Evolutionary conservation across 1,139 yeast species (phyloP), one percentile per base, ranked within the genome.

Genomic region (Saccharomycopsis hybrid): DNA sequence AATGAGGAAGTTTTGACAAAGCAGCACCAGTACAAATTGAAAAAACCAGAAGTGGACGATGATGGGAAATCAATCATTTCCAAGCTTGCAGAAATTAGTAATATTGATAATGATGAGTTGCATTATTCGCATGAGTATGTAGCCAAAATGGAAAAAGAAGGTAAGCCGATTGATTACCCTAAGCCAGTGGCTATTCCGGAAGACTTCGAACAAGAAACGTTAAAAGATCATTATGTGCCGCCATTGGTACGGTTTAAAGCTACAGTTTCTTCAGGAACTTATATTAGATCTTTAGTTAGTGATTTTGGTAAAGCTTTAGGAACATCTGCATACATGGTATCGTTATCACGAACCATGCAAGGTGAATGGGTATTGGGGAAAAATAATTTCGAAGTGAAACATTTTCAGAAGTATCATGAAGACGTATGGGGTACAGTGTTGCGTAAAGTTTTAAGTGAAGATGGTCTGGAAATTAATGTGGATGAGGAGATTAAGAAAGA

Each of bases 251-350:
- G 85, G 59, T 77, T 92, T 57, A 75, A 76, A 9, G 78, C 95
- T 9, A 77, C 79, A 44, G 98, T 92, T 0, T 85, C 96, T 1
- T 89, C 97, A 0, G 99, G 99, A 1, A 92, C 98, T 0, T 94
- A 94, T 60, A 90, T 94, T 47, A 76, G 99, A 57, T 85, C 97
- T 13, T 70, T 94, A 52, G 74, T 92, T 45, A 88, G 95, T 65
- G 98, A 94, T 61, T 73, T 87, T 46, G 97, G 96, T 1, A 76
- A 86, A 55, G 84, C 92, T 0, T 68, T 90, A 62, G 83, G 83
- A 18, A 79, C 90, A 0, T 80, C 89, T 24, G 89, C 96, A 0
- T 90, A 88, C 61, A 90, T 94, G 96, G 96, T 85, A 7, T 82
- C 81, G 57, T 75, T 94, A 51, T 76, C 80, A 5, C 76, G 99